Evolutionary conservation across 2,329 filamentous ascomycete genomes (phyloP).

Genomic region (Fonsecaea monophora): DNA sequence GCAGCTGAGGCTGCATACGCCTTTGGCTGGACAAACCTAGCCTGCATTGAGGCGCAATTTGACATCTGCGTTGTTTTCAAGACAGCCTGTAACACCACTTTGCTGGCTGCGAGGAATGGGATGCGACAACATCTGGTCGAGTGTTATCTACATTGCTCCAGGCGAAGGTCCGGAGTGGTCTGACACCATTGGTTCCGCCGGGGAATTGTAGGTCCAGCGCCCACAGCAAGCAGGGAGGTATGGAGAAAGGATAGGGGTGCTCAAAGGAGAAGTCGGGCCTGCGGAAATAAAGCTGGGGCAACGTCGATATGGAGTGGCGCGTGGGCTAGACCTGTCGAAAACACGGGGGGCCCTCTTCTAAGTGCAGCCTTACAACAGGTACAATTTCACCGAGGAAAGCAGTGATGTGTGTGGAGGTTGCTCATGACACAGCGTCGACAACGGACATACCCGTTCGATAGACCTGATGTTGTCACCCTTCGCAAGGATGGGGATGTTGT

Average conservation of each 20-base stretch:
- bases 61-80: slow-evolving; percentile 6
- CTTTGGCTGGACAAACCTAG: neutral
- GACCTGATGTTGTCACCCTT: neutral
- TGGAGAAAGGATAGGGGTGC: neutral
- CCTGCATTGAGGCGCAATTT: slow-evolving; percentile 6
- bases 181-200: neutral
- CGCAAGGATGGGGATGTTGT: neutral
- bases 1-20: neutral
- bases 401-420: neutral
- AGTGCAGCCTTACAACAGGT: neutral
- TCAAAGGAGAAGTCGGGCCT: slow-evolving; percentile 4
- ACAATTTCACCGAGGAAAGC: neutral
- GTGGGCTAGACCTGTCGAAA: slow-evolving; percentile 5
- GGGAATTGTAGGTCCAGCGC: neutral
- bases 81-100: neutral
- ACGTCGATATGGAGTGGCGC: neutral
- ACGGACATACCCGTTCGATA: slow-evolving; percentile 15
- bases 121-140: neutral
- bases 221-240: neutral
- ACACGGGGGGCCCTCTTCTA: neutral
- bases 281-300: neutral
- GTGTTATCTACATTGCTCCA: neutral
- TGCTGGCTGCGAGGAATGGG: neutral
- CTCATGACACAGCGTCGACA: slow-evolving; percentile 11
- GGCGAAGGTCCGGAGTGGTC: slow-evolving; percentile 10